These are phyloP conservation scores for Candida ipomoeae DNA, from an alignment of 805 yeast species.

Conservation along the genomic window DNA sequence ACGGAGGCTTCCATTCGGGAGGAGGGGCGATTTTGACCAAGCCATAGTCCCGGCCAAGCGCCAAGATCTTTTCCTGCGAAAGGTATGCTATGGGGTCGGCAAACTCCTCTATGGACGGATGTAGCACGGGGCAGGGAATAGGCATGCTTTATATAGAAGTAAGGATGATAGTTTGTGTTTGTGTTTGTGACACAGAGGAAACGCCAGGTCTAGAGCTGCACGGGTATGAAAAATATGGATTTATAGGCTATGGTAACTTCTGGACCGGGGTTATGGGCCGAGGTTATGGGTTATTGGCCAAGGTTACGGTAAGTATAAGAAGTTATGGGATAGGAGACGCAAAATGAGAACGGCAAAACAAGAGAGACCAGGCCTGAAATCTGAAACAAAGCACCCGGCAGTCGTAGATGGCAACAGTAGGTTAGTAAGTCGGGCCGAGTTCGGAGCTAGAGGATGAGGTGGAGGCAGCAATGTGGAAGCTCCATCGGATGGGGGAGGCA, in stretches of 20 bases:
- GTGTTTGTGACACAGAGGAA: too few species aligned
- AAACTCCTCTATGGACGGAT: constrained; percentile 44
- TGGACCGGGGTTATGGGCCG: too few species aligned
- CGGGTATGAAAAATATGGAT: too few species aligned
- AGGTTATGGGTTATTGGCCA: too few species aligned
- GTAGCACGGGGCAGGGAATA: constrained; percentile 45
- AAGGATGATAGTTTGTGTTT: not conserved
- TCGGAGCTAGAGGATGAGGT: not conserved
- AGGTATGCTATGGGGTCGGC: constrained; percentile 47
- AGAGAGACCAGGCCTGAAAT: too few species aligned
- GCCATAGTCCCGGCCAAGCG: constrained; percentile 46
- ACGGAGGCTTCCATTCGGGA: constrained; percentile 48
- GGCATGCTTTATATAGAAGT: not conserved
- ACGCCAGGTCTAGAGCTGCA: too few species aligned
- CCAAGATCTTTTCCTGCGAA: constrained; percentile 35
- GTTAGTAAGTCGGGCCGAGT: not conserved
- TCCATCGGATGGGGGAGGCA: not conserved
- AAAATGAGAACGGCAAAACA: too few species aligned
- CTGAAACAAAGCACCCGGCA: too few species aligned
- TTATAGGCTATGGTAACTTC: too few species aligned
- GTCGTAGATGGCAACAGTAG: not conserved
- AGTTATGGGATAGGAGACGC: too few species aligned
- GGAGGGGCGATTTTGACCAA: constrained; percentile 55
- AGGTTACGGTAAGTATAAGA: too few species aligned
- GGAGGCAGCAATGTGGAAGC: not conserved